These are phyloP conservation scores for Penicillium decumbens DNA, from an alignment of 2,329 filamentous ascomycete species.

Conservation along the genomic window DNA sequence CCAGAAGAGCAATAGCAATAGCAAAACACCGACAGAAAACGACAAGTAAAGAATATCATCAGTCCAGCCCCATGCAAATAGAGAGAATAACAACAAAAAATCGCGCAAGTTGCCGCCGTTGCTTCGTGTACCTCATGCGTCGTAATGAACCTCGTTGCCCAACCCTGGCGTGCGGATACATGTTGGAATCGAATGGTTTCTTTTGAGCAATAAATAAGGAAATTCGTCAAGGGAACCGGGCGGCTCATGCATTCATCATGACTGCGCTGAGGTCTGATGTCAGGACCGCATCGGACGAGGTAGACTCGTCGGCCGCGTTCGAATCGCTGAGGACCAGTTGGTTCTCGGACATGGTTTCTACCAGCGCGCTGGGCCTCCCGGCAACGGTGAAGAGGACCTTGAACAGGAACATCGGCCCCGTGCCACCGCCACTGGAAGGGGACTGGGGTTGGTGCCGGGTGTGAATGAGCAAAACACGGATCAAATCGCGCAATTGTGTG, in stretches of 20 bases:
- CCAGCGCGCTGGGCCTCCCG: conserved; percentile 28
- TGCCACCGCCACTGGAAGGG: conserved; percentile 19
- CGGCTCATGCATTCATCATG: conserved; percentile 33
- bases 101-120: conserved; percentile 15
- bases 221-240: conserved; percentile 17
- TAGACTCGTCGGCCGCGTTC: conserved; percentile 17
- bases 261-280: conserved; percentile 27
- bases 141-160: conserved; percentile 13
- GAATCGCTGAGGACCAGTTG: conserved; percentile 29
- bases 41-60: conserved; percentile 7
- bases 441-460: conserved; percentile 24
- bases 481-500: conserved; percentile 30
- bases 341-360: conserved; percentile 33
- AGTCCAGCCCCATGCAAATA: conserved; percentile 9
- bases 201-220: conserved; percentile 13
- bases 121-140: conserved; percentile 18
- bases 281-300: conserved; percentile 22
- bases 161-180: conserved; percentile 12
- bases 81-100: conserved; percentile 5
- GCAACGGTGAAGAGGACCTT: conserved; percentile 37
- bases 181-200: conserved; percentile 11
- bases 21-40: conserved; percentile 1
- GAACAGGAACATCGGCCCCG: conserved; percentile 27
- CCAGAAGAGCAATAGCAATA: background rate
- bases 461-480: conserved; percentile 33